phyloP scores from a whole-genome alignment of 2,329 filamentous ascomycete genomes.

The Alternaria sp. region DNA sequence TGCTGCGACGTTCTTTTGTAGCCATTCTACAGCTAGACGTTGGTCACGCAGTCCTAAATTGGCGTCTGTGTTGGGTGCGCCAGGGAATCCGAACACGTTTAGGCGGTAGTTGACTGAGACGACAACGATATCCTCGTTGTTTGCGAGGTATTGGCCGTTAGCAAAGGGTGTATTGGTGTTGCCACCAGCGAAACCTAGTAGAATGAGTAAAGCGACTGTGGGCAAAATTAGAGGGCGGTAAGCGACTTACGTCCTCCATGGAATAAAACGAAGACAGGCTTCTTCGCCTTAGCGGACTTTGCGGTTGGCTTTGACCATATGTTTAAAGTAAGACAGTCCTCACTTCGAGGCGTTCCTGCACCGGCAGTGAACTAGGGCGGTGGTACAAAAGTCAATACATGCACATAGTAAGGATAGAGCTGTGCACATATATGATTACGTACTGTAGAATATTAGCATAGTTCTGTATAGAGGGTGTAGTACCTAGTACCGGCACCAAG shows the following conservation, averaged over 20 bases:
- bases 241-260: constrained; percentile 52
- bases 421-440: neutral
- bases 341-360: constrained; percentile 31
- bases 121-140: constrained; percentile 53
- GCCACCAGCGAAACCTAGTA: constrained; percentile 48
- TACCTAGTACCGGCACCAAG: constrained; percentile 10
- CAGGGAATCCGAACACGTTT: constrained; percentile 51
- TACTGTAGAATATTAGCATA: neutral
- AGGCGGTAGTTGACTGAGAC: constrained; percentile 54
- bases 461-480: neutral
- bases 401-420: neutral
- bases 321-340: constrained; percentile 46
- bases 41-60: constrained; percentile 66
- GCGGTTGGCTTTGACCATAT: constrained; percentile 42
- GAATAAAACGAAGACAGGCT: constrained; percentile 54
- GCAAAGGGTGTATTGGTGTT: constrained; percentile 51
- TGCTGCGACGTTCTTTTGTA: constrained; percentile 58
- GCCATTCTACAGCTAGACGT: constrained; percentile 62
- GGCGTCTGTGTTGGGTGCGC: constrained; percentile 37
- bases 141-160: constrained; percentile 48
- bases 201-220: neutral
- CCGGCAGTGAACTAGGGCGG: constrained; percentile 26
- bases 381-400: neutral
- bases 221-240: neutral
- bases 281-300: constrained; percentile 29